Conservation (phyloP, 2,329 filamentous ascomycete species). For the Pseudogymnoascus sp. region DNA sequence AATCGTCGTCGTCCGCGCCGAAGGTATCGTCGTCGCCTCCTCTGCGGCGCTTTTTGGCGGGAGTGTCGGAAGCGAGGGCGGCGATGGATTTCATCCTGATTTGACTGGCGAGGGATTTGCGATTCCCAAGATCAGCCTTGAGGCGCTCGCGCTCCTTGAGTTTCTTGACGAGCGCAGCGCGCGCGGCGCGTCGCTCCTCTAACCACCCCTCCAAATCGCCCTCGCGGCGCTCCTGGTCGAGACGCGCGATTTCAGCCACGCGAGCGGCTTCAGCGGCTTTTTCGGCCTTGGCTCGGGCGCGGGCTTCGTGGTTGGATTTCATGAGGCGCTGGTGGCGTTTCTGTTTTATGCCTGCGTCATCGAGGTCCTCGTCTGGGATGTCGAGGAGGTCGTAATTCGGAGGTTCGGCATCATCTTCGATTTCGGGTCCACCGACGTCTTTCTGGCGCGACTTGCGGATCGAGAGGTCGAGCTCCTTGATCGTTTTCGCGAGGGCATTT, state of each 20-base stretch:
- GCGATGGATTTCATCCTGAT: constrained; percentile 98
- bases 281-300: constrained; percentile 88
- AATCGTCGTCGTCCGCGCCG: constrained; percentile 94
- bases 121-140: constrained; percentile 90
- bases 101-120: constrained; percentile 91
- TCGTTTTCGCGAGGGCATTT: constrained; percentile 70
- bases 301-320: constrained; percentile 91
- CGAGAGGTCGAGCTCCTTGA: constrained; percentile 84
- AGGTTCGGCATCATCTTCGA: constrained; percentile 71
- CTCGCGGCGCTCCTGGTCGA: constrained; percentile 76
- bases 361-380: constrained; percentile 82
- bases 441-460: constrained; percentile 89
- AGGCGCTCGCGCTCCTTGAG: constrained; percentile 92
- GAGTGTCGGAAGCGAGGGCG: constrained; percentile 86
- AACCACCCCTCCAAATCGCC: constrained; percentile 85
- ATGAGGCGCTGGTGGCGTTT: constrained; percentile 88
- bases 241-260: constrained; percentile 71
- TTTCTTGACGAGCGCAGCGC: constrained; percentile 64
- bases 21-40: constrained; percentile 94
- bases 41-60: constrained; percentile 74
- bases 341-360: constrained; percentile 83
- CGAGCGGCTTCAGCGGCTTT: constrained; percentile 90
- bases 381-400: constrained; percentile 86
- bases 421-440: constrained; percentile 72
- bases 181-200: constrained; percentile 68